Evolutionary conservation across 345 rosid species (phyloP).

Genomic region (Trapa incisa): DNA sequence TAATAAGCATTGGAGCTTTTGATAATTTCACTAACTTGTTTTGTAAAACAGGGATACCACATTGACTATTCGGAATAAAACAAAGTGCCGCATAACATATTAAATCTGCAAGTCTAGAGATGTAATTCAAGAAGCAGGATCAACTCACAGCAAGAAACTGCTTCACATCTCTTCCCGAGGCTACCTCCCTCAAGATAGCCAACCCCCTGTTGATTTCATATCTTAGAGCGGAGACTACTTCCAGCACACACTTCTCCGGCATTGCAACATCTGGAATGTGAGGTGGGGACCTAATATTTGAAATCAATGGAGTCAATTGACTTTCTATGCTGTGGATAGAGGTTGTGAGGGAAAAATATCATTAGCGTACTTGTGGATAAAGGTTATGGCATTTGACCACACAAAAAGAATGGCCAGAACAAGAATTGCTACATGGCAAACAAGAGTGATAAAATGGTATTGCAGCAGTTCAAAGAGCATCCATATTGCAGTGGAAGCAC

Average conservation of each 20-base stretch:
- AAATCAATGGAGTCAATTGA: background rate
- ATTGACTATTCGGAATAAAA: background rate
- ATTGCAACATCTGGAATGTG: conserved; percentile 37
- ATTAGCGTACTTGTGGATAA: conserved; percentile 32
- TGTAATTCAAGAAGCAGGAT: background rate
- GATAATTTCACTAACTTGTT: background rate
- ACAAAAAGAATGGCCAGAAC: conserved; percentile 54
- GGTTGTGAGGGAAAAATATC: background rate
- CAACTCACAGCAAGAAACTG: conserved; percentile 49
- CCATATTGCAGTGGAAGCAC: conserved; percentile 62
- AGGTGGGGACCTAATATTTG: conserved; percentile 35
- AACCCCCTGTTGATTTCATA: conserved; percentile 36
- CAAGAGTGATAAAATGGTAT: conserved; percentile 46
- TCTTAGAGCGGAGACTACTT: conserved; percentile 36
- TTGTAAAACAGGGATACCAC: background rate
- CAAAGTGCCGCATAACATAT: background rate
- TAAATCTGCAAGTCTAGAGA: background rate
- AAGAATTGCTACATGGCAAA: conserved; percentile 50
- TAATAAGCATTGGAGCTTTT: background rate
- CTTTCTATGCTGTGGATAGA: background rate
- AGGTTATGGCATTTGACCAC: conserved; percentile 66
- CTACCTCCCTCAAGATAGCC: conserved; percentile 33
- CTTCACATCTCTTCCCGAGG: conserved; percentile 56
- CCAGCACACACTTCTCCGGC: conserved; percentile 36
- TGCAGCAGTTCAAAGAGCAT: conserved; percentile 67